Conservation (phyloP, 345 rosid species). For the Adansonia digitata region DNA sequence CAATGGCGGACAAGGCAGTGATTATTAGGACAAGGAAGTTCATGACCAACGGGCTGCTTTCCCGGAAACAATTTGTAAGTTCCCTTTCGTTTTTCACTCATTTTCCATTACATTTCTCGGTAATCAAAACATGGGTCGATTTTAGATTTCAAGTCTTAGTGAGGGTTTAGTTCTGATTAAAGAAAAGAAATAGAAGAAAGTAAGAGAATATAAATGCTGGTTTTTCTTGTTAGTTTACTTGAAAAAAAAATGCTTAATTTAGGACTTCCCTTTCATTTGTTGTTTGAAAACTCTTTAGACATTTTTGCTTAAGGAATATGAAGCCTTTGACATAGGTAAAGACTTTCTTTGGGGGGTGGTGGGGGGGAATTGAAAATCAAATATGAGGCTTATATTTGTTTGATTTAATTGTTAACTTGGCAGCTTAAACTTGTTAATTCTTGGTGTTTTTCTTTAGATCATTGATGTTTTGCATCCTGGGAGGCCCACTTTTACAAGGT, state of each 20-base stretch:
- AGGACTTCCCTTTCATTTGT: not conserved
- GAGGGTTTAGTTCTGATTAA: not conserved
- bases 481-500: conserved; percentile 3
- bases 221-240: not conserved
- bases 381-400: not conserved
- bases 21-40: conserved; percentile 41
- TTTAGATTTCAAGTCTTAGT: not conserved
- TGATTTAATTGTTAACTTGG: no score
- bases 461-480: conserved; percentile 5
- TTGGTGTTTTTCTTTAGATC: not conserved
- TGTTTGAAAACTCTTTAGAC: not conserved
- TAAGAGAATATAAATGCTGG: not conserved
- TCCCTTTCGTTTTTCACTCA: not conserved
- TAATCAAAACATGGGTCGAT: not conserved
- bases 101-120: not conserved
- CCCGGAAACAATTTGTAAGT: conserved; percentile 41
- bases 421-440: not conserved
- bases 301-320: not conserved
- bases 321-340: not conserved
- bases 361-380: not conserved
- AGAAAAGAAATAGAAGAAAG: not conserved
- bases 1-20: conserved; percentile 40
- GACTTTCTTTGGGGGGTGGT: not conserved
- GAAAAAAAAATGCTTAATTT: not conserved
- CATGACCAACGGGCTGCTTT: conserved; percentile 51